A percentile compares a stretch with the other conserved stretches of the same genome.
Conservation (phyloP, 2,329 filamentous ascomycete genomes). For the Monilinia fructigena region DNA sequence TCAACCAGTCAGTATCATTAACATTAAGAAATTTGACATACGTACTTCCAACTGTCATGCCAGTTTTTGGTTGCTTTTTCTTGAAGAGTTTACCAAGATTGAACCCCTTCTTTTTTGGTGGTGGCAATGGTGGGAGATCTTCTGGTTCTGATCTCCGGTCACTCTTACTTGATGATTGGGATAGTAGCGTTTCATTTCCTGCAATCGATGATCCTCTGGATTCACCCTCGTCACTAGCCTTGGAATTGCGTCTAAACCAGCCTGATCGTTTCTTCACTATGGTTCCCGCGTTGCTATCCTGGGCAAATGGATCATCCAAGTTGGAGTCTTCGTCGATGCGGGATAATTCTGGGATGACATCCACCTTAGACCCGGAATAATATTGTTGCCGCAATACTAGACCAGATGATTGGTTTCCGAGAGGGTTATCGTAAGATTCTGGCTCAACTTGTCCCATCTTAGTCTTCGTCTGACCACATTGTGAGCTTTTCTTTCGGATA, state of each 20-base stretch:
- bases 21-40: constrained; percentile 2
- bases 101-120: constrained; percentile 37
- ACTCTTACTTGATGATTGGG: constrained; percentile 29
- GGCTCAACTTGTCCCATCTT: background rate
- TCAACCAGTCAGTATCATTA: background rate
- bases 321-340: constrained; percentile 29
- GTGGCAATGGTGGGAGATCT: constrained; percentile 11
- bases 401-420: constrained; percentile 21
- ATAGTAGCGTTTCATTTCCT: constrained; percentile 24
- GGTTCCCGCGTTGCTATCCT: constrained; percentile 34
- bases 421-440: constrained; percentile 11
- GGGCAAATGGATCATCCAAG: constrained; percentile 28
- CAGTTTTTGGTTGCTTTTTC: constrained; percentile 32
- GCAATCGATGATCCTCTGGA: constrained; percentile 25
- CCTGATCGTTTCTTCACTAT: constrained; percentile 36
- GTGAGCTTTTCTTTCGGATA: constrained; percentile 38
- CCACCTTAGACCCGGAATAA: constrained; percentile 19
- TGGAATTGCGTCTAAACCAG: constrained; percentile 40
- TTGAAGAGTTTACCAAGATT: constrained; percentile 38
- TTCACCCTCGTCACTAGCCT: constrained; percentile 29
- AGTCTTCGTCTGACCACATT: constrained; percentile 22
- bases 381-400: constrained; percentile 35
- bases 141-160: constrained; percentile 18
- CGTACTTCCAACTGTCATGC: constrained; percentile 38
- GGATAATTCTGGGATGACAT: constrained; percentile 26